Evolutionary conservation across 2,329 filamentous ascomycete genomes (phyloP).

Genomic region (Fusarium poae): DNA sequence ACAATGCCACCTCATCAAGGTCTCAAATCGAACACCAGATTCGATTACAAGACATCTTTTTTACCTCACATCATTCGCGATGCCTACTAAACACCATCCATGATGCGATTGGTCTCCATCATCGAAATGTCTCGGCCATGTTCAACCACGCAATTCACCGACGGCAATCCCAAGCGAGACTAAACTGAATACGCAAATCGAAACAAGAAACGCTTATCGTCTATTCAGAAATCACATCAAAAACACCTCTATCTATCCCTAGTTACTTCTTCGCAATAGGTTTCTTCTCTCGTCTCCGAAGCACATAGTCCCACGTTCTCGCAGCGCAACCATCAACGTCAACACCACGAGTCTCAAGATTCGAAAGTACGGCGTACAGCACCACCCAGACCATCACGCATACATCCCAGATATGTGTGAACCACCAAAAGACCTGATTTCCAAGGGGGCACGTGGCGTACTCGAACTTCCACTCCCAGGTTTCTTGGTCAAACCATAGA

Average conservation of each 20-base stretch:
- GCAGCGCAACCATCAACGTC: conserved; percentile 52
- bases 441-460: conserved; percentile 84
- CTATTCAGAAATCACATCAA: conserved; percentile 24
- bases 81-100: conserved; percentile 2
- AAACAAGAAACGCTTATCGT: conserved; percentile 37
- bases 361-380: conserved; percentile 45
- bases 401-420: conserved; percentile 80
- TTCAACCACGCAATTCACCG: conserved; percentile 19
- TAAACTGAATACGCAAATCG: neutral
- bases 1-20: neutral
- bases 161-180: conserved; percentile 19
- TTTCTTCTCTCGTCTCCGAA: conserved; percentile 29
- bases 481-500: conserved; percentile 84
- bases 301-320: conserved; percentile 29
- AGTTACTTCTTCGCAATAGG: conserved; percentile 40
- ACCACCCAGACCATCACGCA: conserved; percentile 54
- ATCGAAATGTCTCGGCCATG: conserved; percentile 27
- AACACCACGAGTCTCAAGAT: conserved; percentile 51
- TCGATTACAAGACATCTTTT: accelerated
- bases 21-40: neutral
- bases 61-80: neutral
- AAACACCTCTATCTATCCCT: conserved; percentile 28
- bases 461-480: conserved; percentile 84
- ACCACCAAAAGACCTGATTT: conserved; percentile 95
- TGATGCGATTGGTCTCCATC: conserved; percentile 26